These are phyloP conservation scores for Neurospora sp. DNA, from an alignment of 495 filamentous ascomycete genomes.

Conservation along the genomic window DNA sequence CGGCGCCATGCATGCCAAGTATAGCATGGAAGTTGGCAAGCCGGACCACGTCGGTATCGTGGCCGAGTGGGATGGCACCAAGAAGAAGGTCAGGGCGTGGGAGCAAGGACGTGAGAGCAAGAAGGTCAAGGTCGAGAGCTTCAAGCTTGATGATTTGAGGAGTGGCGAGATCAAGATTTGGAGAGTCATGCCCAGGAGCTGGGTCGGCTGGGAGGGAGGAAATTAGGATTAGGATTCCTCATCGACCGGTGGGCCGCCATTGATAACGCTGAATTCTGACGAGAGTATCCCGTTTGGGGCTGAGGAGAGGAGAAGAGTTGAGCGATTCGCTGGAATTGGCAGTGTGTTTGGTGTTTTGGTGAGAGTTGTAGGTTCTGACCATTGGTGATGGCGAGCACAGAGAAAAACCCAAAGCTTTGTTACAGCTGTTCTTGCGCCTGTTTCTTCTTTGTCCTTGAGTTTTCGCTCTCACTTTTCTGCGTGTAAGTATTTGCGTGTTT, in stretches of 20 bases:
- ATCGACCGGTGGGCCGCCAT: not conserved
- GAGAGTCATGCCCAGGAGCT: constrained; percentile 84
- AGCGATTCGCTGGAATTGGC: not conserved
- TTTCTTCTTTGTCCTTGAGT: not conserved
- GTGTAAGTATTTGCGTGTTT: not conserved
- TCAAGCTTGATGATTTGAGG: constrained; percentile 81
- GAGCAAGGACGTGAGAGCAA: constrained; percentile 92
- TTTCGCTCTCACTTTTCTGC: not conserved
- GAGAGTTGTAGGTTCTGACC: not conserved
- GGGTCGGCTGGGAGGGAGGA: constrained; percentile 71
- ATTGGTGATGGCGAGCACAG: not conserved
- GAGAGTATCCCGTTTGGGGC: not conserved
- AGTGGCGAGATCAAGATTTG: constrained; percentile 97
- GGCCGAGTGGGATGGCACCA: constrained; percentile 97
- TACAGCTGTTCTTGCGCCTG: not conserved
- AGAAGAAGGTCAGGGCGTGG: constrained; percentile 94
- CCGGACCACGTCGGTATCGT: constrained; percentile 93
- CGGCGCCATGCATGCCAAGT: constrained; percentile 91
- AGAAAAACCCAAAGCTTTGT: not conserved
- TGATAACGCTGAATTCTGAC: not conserved
- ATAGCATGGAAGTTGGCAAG: constrained; percentile 77
- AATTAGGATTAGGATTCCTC: constrained; percentile 1
- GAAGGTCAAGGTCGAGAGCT: constrained; percentile 91
- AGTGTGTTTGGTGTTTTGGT: not conserved
- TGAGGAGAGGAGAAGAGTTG: not conserved